phyloP scores from a whole-genome alignment of 2,329 filamentous ascomycete genomes.

The Colletotrichum eleusines region DNA sequence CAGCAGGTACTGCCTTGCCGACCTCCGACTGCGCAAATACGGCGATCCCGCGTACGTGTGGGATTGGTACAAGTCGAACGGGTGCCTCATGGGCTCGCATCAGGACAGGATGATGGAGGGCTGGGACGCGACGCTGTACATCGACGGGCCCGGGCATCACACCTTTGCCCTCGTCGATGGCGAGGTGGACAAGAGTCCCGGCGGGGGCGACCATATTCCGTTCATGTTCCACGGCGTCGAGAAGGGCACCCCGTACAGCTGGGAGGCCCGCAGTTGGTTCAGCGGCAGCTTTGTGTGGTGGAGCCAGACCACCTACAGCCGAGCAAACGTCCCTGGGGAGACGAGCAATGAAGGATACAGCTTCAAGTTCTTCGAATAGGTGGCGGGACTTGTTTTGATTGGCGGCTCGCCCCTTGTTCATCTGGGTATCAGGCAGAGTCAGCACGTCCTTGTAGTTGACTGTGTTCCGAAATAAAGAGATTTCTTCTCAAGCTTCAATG shows the following conservation, averaged over 20 bases:
- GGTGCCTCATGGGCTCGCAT: slow-evolving; percentile 46
- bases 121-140: slow-evolving; percentile 44
- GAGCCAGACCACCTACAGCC: slow-evolving; percentile 41
- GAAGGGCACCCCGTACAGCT: slow-evolving; percentile 43
- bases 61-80: slow-evolving; percentile 48
- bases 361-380: slow-evolving; percentile 45
- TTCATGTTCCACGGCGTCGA: slow-evolving; percentile 44
- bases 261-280: slow-evolving; percentile 43
- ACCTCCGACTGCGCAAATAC: slow-evolving; percentile 45
- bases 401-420: too few relatives aligned
- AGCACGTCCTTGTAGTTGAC: too few relatives aligned
- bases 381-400: too few relatives aligned
- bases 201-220: slow-evolving; percentile 36
- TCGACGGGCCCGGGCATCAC: slow-evolving; percentile 46
- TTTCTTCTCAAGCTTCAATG: too few relatives aligned
- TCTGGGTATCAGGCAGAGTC: too few relatives aligned
- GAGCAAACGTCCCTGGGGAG: slow-evolving; percentile 42
- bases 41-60: slow-evolving; percentile 46
- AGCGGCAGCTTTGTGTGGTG: slow-evolving; percentile 44
- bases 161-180: slow-evolving; percentile 44
- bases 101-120: slow-evolving; percentile 45
- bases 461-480: too few relatives aligned
- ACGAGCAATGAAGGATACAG: slow-evolving; percentile 40
- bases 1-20: slow-evolving; percentile 45
- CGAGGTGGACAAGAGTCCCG: slow-evolving; percentile 40